Base-by-base conservation (phyloP, 2,329 filamentous ascomycete genomes). In the Simplicillium sp. region DNA sequence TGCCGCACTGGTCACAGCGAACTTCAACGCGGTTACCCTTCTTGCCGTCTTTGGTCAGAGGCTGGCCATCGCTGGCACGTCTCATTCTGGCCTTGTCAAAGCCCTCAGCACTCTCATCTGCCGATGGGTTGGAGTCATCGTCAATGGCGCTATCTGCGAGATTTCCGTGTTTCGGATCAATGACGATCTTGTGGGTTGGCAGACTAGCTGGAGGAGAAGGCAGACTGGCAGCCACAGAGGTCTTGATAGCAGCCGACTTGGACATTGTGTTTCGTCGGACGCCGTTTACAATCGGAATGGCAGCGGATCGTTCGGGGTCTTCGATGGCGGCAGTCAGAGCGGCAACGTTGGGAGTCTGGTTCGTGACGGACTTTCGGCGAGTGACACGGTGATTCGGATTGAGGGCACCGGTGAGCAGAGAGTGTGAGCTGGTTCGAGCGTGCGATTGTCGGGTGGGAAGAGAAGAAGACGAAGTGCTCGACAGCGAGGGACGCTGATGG, bases 1-100 rank as follows among this genome's bases (percentile, higher is more conserved):
- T 98, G 66, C 90, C 90, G 73, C 92, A 98, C 67, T 89, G 90
- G 61, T 95, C 87, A 71, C 92, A 98, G 66, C 85, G 87, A 60
- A 98, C 79, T 64, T 97, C 90, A 57, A 82, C 80, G 57, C 81
- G 78, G 67, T 79, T 84, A 64, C 78, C 76, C 68, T 87, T 89
- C 70, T 89, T 89, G 55, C 90, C 85, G 52, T 84, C 82, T 65
- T 92, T 94, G 54, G 74, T 70, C 47, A 90, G 72, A 53, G 84
- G 80, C 51, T 90, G 86, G 47, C 88, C 89, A 60, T 97, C 90
- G 61, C 89, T 96, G 45, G 88, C 84, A 61, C 71, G 77, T 54
- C 70, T 67, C 46, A 70, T 62, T 43, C 72, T 71, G 47, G 66
- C 61, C 50, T 74, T 68, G 40, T 73, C 65, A 34, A 64, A 58